These are phyloP conservation scores for Durio zibethinus DNA, from an alignment of 345 rosid species.

Conservation along the genomic window DNA sequence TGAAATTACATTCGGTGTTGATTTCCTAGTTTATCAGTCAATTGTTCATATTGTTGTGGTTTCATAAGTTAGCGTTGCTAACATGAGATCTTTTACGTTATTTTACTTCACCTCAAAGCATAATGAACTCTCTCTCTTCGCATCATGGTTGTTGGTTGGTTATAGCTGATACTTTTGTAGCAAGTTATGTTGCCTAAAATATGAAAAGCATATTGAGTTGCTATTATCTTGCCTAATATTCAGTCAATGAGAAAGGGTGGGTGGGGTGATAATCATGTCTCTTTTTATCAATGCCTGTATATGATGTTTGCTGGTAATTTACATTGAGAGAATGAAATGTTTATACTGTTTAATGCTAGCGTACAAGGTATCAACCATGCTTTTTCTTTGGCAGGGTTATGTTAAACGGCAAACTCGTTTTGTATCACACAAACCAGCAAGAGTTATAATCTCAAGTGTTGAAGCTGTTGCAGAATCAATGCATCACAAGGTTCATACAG, in stretches of 20 bases:
- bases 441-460: slow-evolving; percentile 56
- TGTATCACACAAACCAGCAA: slow-evolving; percentile 36
- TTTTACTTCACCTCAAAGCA: neutral
- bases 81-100: neutral
- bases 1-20: neutral
- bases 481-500: slow-evolving; percentile 59
- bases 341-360: neutral
- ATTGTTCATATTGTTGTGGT: neutral
- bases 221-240: neutral
- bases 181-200: neutral
- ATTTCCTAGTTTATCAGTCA: neutral
- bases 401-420: slow-evolving; percentile 3
- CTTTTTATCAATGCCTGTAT: neutral
- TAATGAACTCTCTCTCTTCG: neutral
- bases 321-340: neutral
- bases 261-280: neutral
- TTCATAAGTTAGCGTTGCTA: neutral
- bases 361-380: neutral
- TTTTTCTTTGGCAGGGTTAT: slow-evolving; percentile 7
- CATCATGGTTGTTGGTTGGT: neutral
- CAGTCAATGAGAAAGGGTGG: neutral
- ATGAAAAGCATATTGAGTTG: neutral
- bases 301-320: neutral
- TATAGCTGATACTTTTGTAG: neutral
- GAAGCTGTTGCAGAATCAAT: slow-evolving; percentile 71